Conservation (phyloP, 257 asterid genomes). For the Lycium barbarum region DNA sequence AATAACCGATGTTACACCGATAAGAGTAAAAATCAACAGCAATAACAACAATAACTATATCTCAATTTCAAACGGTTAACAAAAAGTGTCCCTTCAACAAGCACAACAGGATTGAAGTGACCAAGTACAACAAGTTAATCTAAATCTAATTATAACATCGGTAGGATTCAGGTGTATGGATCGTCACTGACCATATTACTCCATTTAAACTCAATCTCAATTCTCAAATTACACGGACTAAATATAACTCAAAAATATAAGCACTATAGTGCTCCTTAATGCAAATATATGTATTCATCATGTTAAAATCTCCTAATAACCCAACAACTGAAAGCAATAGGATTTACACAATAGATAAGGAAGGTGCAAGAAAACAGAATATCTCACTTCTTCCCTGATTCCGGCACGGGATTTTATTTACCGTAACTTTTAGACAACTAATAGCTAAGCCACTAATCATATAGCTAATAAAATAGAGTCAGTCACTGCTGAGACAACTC, state of each 20-base stretch:
- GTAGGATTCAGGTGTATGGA: too few relatives aligned
- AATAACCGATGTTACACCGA: neutral
- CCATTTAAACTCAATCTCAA: neutral
- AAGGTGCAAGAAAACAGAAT: neutral
- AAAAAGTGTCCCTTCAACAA: neutral
- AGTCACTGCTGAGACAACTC: neutral
- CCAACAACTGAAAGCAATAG: neutral
- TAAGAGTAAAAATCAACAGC: neutral
- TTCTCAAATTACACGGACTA: neutral
- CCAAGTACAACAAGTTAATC: neutral
- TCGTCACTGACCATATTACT: neutral
- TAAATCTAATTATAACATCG: neutral
- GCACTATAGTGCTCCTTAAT: constrained; percentile 10
- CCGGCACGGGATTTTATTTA: neutral
- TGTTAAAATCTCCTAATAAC: neutral
- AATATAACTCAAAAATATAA: neutral
- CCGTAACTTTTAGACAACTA: neutral
- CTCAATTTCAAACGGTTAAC: neutral
- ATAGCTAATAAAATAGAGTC: neutral
- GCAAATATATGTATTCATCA: neutral
- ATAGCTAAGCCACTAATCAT: neutral
- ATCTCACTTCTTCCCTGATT: constrained; percentile 4
- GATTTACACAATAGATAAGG: neutral
- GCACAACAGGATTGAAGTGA: neutral
- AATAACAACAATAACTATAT: neutral